Evolutionary conservation across 805 yeast genomes (phyloP).

Genomic region (Tetrapisispora iriomotensis): DNA sequence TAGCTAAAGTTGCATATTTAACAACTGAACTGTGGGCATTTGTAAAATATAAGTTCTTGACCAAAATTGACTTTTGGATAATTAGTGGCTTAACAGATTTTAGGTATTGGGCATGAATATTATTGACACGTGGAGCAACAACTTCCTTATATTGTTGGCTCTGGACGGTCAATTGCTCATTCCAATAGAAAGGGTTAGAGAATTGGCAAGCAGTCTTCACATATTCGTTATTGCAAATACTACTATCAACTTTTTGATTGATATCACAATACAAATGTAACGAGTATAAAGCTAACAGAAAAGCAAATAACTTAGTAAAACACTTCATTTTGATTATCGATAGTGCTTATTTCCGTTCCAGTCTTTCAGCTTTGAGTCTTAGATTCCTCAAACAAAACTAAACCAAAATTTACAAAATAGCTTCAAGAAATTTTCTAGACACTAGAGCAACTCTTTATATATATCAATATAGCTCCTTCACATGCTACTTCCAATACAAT

Average conservation of each 20-base stretch:
- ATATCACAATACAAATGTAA: conserved; percentile 16
- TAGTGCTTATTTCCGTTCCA: not conserved
- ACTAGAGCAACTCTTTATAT: too few relatives aligned
- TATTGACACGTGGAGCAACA: conserved; percentile 10
- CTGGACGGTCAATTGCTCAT: conserved; percentile 7
- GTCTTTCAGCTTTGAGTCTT: too few relatives aligned
- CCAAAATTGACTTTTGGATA: not conserved
- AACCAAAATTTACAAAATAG: too few relatives aligned
- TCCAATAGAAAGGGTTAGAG: conserved; percentile 14
- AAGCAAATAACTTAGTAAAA: conserved; percentile 7
- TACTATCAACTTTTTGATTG: conserved; percentile 2
- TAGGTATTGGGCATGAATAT: conserved; percentile 2
- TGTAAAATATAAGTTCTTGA: not conserved
- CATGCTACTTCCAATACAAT: too few relatives aligned
- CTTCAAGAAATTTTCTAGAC: too few relatives aligned
- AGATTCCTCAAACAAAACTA: too few relatives aligned
- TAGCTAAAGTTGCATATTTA: not conserved
- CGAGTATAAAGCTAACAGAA: conserved; percentile 9
- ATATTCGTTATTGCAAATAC: conserved; percentile 11
- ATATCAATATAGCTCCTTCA: too few relatives aligned
- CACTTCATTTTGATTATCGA: conserved; percentile 9
- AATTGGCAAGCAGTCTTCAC: conserved; percentile 12
- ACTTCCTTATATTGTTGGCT: conserved; percentile 10
- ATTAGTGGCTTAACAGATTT: conserved; percentile 5
- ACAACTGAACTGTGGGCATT: not conserved